Evolutionary conservation across 495 filamentous ascomycete genomes (phyloP), one percentile per base, ranked within the genome.

Genomic region (Podospora sp.): DNA sequence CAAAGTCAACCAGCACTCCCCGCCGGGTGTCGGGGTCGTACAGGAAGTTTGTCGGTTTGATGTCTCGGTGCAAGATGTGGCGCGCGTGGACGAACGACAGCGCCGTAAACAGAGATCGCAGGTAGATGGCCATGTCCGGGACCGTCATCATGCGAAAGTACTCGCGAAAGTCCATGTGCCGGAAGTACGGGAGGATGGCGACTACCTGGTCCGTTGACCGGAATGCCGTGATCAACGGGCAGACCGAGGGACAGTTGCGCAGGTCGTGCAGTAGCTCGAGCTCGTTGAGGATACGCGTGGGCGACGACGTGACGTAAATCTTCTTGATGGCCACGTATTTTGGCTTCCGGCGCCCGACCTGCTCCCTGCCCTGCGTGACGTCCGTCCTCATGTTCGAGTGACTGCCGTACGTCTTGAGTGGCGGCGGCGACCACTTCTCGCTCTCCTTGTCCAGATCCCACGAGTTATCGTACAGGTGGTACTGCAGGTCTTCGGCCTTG

Each of bases 41-140:
- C 35, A 99, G 86, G 73, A 99, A 99, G 75, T 99, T 99, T 14
- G 95, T 99, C n/a, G 95, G 95, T 76, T 99, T 99, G 76, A 99
- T 97, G 77, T 99, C 95, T 62, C 95, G 90, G 75, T 99, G 95
- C 20, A 99, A 83, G 64, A 99, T 97, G 21, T 85, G 81, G 72
- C 90, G 87, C 40, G 83, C 82, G 76, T 99, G 95, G 11, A 98
- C 93, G 22, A 90, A 89, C 18, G 85, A 81, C 6, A 99, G 83
- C 0, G 96, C 95, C 6, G 87, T 88, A 75, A 99, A 93, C 9
- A 99, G 84, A 6, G 91, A 96, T 20, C 87, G 86, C 70, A 99
- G 91, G 76, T 98, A 99, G 73, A 93, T 83, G 60, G 88, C 85
- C 79, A 97, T 95, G 68, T 98, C 93, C 25, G 84, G 79, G 22